A percentile compares a stretch with the other conserved stretches of the same genome.
Evolutionary conservation across 2,329 filamentous ascomycete species (phyloP).

Genomic region (Berkeleyomyces rouxiae): DNA sequence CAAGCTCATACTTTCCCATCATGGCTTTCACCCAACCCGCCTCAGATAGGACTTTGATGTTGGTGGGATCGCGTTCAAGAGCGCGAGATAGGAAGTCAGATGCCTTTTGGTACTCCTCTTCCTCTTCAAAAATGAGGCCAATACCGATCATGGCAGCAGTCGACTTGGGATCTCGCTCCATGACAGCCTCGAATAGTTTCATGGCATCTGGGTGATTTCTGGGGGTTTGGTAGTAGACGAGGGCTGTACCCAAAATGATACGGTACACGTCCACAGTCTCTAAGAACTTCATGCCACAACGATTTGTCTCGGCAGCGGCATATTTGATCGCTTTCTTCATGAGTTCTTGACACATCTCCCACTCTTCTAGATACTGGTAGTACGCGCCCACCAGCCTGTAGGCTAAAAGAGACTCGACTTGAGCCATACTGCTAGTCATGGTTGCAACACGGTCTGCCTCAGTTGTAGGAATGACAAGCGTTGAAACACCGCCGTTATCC

Average conservation of each 20-base stretch:
- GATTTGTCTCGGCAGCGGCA: constrained; percentile 40
- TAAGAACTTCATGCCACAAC: constrained; percentile 51
- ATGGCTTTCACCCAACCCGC: constrained; percentile 84
- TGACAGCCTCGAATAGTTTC: constrained; percentile 64
- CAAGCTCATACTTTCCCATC: constrained; percentile 54
- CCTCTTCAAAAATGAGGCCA: constrained; percentile 82
- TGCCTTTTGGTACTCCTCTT: constrained; percentile 72
- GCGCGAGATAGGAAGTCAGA: constrained; percentile 67
- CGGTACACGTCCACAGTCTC: constrained; percentile 60
- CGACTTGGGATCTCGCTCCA: constrained; percentile 57
- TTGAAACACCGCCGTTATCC: constrained; percentile 37
- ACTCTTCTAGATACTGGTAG: constrained; percentile 70
- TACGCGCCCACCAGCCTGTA: constrained; percentile 72
- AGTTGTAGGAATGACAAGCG: constrained; percentile 40
- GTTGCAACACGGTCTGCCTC: constrained; percentile 66
- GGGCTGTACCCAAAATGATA: constrained; percentile 64
- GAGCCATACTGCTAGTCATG: constrained; percentile 58
- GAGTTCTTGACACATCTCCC: constrained; percentile 63
- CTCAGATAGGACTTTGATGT: constrained; percentile 68
- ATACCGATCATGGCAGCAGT: constrained; percentile 76
- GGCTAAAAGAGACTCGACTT: constrained; percentile 57
- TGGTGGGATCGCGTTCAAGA: constrained; percentile 51
- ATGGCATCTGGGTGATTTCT: constrained; percentile 81
- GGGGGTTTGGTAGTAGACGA: constrained; percentile 82
- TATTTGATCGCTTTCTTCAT: constrained; percentile 57